A percentile compares a stretch with the other conserved stretches of the same genome.
These are phyloP conservation scores for Akanthomyces muscarius DNA, from an alignment of 2,329 filamentous ascomycete genomes.

Conservation along the genomic window DNA sequence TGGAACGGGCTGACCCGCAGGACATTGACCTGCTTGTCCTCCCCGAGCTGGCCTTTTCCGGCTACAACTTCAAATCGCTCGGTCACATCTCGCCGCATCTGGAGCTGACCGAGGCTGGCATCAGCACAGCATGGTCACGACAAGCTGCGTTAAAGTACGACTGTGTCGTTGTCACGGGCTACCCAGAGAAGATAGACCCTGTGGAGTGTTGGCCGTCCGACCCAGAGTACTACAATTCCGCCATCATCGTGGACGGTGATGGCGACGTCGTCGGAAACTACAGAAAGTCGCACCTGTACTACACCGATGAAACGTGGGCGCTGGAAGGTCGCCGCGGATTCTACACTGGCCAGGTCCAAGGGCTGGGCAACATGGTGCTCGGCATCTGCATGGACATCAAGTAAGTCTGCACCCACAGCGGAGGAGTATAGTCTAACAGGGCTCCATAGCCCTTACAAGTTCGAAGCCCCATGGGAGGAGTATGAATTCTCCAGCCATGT, in stretches of 20 bases:
- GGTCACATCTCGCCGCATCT: slow-evolving; percentile 65
- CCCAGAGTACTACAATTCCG: slow-evolving; percentile 53
- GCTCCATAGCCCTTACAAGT: slow-evolving; percentile 9
- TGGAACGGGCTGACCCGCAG: slow-evolving; percentile 48
- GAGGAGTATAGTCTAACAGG: neutral
- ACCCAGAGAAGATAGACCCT: slow-evolving; percentile 64
- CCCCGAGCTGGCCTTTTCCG: slow-evolving; percentile 72
- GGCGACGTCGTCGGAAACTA: slow-evolving; percentile 61
- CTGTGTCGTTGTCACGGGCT: slow-evolving; percentile 67
- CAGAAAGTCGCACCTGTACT: slow-evolving; percentile 54
- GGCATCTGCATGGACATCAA: slow-evolving; percentile 57
- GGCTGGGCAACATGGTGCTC: slow-evolving; percentile 45
- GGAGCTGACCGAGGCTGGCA: slow-evolving; percentile 61
- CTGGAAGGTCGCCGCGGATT: slow-evolving; percentile 48
- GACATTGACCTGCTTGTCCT: slow-evolving; percentile 68
- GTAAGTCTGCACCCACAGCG: slow-evolving; percentile 27
- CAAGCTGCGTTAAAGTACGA: slow-evolving; percentile 61
- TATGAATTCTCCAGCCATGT: slow-evolving; percentile 49
- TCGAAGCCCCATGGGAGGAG: slow-evolving; percentile 17
- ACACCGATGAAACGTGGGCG: slow-evolving; percentile 56
- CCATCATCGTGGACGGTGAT: slow-evolving; percentile 51
- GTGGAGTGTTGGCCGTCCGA: slow-evolving; percentile 45
- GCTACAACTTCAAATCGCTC: slow-evolving; percentile 74
- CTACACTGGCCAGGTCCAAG: slow-evolving; percentile 37
- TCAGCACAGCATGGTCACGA: slow-evolving; percentile 67